A percentile compares a stretch with the other conserved stretches of the same genome.
phyloP scores from a whole-genome alignment of 2,329 filamentous ascomycete genomes.

The Trichoderma sp. region DNA sequence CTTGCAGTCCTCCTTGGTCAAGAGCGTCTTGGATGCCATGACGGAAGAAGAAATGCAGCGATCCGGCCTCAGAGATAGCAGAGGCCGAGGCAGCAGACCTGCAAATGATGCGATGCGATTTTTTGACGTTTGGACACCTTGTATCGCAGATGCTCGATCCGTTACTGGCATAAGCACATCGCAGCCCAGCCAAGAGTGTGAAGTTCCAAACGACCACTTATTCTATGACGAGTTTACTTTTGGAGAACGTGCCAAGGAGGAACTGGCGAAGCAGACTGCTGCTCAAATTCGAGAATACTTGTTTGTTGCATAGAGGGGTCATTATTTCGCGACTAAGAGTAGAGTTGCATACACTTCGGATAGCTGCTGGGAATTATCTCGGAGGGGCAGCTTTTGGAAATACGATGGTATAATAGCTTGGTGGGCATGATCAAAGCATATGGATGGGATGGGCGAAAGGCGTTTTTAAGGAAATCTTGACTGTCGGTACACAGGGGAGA shows the following conservation, averaged over 20 bases:
- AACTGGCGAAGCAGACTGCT: slow-evolving; percentile 19
- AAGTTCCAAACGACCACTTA: slow-evolving; percentile 46
- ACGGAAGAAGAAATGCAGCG: slow-evolving; percentile 48
- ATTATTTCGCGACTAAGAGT: too few species aligned
- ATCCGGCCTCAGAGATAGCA: slow-evolving; percentile 41
- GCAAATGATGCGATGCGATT: slow-evolving; percentile 37
- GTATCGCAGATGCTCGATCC: slow-evolving; percentile 31
- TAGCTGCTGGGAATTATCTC: not conserved
- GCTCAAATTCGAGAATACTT: slow-evolving; percentile 5
- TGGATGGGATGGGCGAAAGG: slow-evolving; percentile 7
- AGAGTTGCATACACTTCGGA: not conserved
- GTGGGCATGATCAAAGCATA: slow-evolving; percentile 2
- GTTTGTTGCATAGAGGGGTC: not conserved
- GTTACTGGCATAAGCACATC: slow-evolving; percentile 22
- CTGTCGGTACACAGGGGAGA: not conserved
- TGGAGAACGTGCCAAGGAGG: slow-evolving; percentile 32
- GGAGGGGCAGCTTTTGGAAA: not conserved
- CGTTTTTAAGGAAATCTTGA: not conserved
- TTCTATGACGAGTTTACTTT: slow-evolving; percentile 54
- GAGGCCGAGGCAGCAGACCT: slow-evolving; percentile 42
- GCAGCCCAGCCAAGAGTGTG: slow-evolving; percentile 34
- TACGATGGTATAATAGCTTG: not conserved
- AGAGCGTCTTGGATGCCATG: slow-evolving; percentile 44
- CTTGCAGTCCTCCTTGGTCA: slow-evolving; percentile 41
- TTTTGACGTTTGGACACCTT: slow-evolving; percentile 44